Evolutionary conservation across 441 rosid genomes (phyloP), one percentile per base, ranked within the genome.

Genomic region (Sinapis alba): DNA sequence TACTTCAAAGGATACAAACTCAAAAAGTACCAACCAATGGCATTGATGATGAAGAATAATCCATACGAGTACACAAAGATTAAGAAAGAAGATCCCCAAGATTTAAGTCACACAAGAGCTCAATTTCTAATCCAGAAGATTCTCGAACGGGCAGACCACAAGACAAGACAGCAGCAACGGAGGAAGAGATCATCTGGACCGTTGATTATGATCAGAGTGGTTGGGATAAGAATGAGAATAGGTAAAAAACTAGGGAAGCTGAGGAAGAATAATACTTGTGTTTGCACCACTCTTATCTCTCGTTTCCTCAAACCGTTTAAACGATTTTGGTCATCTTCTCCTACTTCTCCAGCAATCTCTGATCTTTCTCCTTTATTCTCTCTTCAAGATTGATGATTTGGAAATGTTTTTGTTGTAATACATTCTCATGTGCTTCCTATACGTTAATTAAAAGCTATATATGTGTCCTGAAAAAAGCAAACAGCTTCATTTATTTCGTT

Each of bases 101-200:
- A 90, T 66, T 15, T 80, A 1, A 71, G 56, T 2, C 95, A 84
- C 27, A 63, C 89, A 75, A 70, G 82, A 82, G 94, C 97, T 12
- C 97, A 90, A 75, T 90, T 89, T 81, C 84, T 92, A 84, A 90
- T 92, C 77, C 87, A 86, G 68, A 94, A 87, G 69, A 86, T 74
- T 12, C 19, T 90, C 32, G 82, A 84, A 90, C 86, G 32, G 74
- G 93, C 90, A 0, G 96, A 91, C 24, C 67, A 77, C 12, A 65
- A 72, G 60, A 47, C 59, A 61, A 77, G 57, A 58, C 62, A 57
- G 45, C 16, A 43, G 50, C 50, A 43, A 7, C 63, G 32, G 63
- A 58, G 63, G 19, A 58, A 58, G 51, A 71, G 77, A 77, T 71
- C 72, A 51, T 65, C 69, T 65, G 73, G 77, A 66, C 76, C 87